These are phyloP conservation scores for Blastomyces percursus DNA, from an alignment of 2,329 filamentous ascomycete genomes.

Conservation along the genomic window DNA sequence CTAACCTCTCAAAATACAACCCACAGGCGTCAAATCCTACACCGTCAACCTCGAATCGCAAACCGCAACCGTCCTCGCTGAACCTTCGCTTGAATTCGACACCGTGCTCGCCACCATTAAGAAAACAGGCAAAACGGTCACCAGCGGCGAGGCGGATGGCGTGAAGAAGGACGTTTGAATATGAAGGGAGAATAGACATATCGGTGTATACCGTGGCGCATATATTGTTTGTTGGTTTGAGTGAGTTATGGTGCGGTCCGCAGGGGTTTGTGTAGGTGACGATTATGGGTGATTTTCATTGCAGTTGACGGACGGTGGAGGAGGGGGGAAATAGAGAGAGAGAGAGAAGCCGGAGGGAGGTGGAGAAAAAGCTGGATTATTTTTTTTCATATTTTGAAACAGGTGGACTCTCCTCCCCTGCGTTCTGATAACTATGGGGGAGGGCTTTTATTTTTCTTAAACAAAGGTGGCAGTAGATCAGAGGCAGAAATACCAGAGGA, in stretches of 20 bases:
- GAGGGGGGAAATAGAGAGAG: background rate
- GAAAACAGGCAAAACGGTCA: constrained; percentile 93
- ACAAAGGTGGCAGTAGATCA: background rate
- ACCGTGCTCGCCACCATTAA: constrained; percentile 77
- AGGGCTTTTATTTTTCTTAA: too few species aligned
- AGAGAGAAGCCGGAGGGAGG: background rate
- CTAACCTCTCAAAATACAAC: background rate
- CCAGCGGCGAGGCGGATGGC: constrained; percentile 44
- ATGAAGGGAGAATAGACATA: too few species aligned
- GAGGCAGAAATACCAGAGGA: background rate
- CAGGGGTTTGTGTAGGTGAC: too few species aligned
- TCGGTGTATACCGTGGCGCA: background rate
- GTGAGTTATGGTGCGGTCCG: background rate
- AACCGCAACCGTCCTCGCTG: constrained; percentile 65
- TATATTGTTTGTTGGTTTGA: too few species aligned
- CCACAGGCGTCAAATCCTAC: constrained; percentile 69
- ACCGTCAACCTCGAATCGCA: constrained; percentile 80
- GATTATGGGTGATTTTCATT: background rate
- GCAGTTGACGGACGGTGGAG: background rate
- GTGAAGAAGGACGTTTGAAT: constrained; percentile 26
- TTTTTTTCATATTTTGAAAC: background rate
- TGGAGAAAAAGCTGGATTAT: background rate
- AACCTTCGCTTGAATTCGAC: constrained; percentile 59
- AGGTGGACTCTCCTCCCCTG: too few species aligned
- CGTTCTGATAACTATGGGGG: too few species aligned